Base-by-base conservation (phyloP, 1,284 basidiomycete genomes). In the Fomitopsis schrenkii region DNA sequence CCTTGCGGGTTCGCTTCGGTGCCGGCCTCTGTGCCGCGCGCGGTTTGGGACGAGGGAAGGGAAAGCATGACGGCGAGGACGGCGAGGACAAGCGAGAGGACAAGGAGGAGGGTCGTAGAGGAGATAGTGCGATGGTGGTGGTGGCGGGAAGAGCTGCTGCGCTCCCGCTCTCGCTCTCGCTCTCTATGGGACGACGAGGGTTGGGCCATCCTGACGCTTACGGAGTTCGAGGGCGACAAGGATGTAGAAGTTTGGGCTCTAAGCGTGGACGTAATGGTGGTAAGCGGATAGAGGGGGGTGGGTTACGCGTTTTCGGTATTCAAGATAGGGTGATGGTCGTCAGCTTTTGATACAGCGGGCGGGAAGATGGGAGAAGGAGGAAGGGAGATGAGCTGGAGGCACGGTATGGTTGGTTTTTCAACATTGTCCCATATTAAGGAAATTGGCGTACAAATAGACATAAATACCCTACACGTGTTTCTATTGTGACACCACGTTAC, bases 41-140 rank as follows among this genome's bases (percentile, higher is more conserved):
- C 62, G 35, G 63, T 65, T 55, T 72, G 71, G 48, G 77, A 76
- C 2, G 86, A 83, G 1, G 91, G 91, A 8, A 93, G 80, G 2
- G 91, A 92, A 17, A 93, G 84, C 90, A 93, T 92, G 67, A 93
- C 85, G 2, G 91, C 90, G 28, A 93, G 81, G 30, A 93, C 89
- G 28, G 90, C 91, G 19, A 93, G 80, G 56, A 93, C 85, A 52
- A 93, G 86, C 15, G 91, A 93, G 57, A 93, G 82, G 54, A 93
- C 89, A 44, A 93, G 85, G 60, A 93, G 83, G 52, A 93, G 85
- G 9, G 91, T 93, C 0, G 91, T 93, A n/a, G 90, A 93, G 8
- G 91, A 93, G 65, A 93, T 92, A 59, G 91, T 93, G 62, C 91
- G 81, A 68, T 90, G 87, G 64, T 91, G 90, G 70, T 90, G 89